Evolutionary conservation across 2,329 filamentous ascomycete species (phyloP).

Genomic region (Rugonectria rugulosa): DNA sequence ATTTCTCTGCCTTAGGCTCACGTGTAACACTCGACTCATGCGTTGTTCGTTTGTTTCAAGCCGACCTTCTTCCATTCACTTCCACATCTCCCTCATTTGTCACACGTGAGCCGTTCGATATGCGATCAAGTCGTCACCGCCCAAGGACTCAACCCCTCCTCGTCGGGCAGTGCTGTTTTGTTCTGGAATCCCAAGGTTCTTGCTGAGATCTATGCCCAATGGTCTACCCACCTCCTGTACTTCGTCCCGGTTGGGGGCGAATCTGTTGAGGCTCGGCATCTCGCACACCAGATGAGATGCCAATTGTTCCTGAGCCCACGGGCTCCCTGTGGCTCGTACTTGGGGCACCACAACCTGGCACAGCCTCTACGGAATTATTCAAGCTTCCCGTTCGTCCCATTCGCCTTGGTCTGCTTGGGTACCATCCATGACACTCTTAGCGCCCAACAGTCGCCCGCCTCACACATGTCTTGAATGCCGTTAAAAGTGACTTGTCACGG

Average conservation of each 20-base stretch:
- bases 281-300: background rate
- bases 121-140: conserved; percentile 19
- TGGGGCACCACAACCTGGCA: background rate
- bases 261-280: background rate
- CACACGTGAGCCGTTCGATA: conserved; percentile 16
- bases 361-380: no score
- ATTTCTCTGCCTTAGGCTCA: background rate
- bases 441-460: conserved; percentile 7
- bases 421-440: background rate
- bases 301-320: background rate
- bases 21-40: background rate
- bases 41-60: background rate
- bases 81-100: conserved; percentile 8
- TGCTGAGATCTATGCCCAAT: no score
- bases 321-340: background rate
- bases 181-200: background rate
- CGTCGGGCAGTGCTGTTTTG: background rate
- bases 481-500: conserved; percentile 10
- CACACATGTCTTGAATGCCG: background rate
- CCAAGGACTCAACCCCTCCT: background rate
- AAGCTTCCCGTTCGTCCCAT: background rate
- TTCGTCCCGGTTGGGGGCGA: no score
- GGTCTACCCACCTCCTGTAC: no score
- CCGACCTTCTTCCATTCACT: conserved; percentile 7
- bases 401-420: background rate